A percentile compares a stretch with the other conserved stretches of the same genome.
Conservation (phyloP, 495 filamentous ascomycete species). For the Astrothelium subdiscretum region DNA sequence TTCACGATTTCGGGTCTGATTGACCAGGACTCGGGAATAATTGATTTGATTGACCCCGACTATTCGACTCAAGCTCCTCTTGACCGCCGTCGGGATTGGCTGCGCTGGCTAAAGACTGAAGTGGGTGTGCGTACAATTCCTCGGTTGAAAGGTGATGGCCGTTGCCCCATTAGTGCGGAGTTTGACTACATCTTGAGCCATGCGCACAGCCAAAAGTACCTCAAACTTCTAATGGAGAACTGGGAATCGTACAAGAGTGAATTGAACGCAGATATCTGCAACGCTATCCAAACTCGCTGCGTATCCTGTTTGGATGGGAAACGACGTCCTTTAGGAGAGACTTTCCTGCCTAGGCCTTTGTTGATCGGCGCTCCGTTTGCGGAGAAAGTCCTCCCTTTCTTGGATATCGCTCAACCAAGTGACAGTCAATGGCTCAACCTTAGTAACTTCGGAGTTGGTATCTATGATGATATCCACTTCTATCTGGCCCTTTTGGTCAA, state of each 20-base stretch:
- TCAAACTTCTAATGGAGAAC: neutral
- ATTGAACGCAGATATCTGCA: too few species aligned
- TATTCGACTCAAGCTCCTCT: neutral
- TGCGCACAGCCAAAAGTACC: neutral
- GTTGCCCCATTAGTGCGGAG: neutral
- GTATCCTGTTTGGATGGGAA: too few species aligned
- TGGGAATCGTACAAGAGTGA: slow-evolving; percentile 5
- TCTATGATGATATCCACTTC: neutral
- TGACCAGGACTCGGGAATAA: neutral
- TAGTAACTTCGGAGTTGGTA: neutral
- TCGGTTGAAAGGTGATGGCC: neutral
- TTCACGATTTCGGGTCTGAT: neutral
- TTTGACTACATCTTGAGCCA: neutral
- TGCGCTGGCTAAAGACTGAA: neutral
- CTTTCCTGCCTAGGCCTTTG: neutral
- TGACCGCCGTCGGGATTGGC: neutral
- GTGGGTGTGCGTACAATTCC: slow-evolving; percentile 2
- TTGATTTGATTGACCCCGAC: neutral
- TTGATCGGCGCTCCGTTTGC: neutral
- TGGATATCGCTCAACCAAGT: neutral
- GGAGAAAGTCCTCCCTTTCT: neutral
- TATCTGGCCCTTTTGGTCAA: neutral
- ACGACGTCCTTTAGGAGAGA: neutral
- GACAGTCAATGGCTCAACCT: slow-evolving; percentile 1
- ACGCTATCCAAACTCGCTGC: too few species aligned